Base-by-base conservation (phyloP, 2,329 filamentous ascomycete genomes). In the Cryphonectria nitschkei region DNA sequence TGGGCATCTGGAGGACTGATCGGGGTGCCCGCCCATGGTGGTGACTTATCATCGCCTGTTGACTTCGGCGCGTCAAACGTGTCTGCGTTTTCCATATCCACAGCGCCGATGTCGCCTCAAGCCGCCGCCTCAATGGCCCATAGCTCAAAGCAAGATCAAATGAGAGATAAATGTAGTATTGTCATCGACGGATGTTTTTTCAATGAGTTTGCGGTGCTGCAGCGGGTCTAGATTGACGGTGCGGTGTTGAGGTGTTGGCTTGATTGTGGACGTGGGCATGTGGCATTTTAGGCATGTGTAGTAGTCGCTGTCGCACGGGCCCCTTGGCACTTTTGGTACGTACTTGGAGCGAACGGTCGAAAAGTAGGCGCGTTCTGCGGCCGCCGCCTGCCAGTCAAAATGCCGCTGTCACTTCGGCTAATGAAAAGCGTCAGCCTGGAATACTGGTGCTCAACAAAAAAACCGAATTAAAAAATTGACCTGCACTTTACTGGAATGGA, bases 281-380 rank as follows among this genome's bases (percentile, higher is more conserved):
- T 65, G 41, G 63, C 43, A 65, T 50, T 50, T 65, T 65, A 50
- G 63, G 43, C 63, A 37, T 65, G 63, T 50, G 46, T 50, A 50
- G 46, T 52, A 65, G 63, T 65, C 29, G 41, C 43, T 52, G 63
- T 65, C 41, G 63, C 63, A 65, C 63, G 63, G 63, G 43, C 63
- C 63, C n/a, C 61, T 39, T 39, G 32, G 61, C 34, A 26, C 37
- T 46, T 3, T 26, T 29, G 22, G 63, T 65, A 65, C 61, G 39
- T 63, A 63, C 61, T 37, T 37, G 19, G 22, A 39, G 37, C 26
- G 61, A 46, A 11, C 39, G 61, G 26, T 64, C 61, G 39, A 64
- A 64, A 64, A 64, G 26, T 46, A 64, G 61, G 61, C 61, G 61
- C 61, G 61, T 64, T n/a, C 43, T 64, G 61, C 61, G 61, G 61